phyloP scores from a whole-genome alignment of 2,329 filamentous ascomycete species.

The Sclerotinia minor region DNA sequence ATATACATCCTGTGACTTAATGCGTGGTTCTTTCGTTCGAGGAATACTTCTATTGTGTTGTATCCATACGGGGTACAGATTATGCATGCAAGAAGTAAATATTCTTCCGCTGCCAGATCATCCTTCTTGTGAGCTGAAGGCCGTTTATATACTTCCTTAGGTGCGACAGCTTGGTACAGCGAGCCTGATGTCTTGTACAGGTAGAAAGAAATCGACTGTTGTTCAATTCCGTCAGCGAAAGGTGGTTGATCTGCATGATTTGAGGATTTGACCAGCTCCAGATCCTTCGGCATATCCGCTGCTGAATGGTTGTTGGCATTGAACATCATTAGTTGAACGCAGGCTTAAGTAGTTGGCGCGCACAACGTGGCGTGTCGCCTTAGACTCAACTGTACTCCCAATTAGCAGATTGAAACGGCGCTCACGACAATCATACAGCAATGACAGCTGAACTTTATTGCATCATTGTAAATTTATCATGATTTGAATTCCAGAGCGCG shows the following conservation, averaged over 20 bases:
- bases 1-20: conserved; percentile 11
- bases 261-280: neutral
- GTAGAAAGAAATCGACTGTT: neutral
- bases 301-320: neutral
- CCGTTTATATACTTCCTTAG: neutral
- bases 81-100: conserved; percentile 16
- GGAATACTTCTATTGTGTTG: neutral
- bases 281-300: neutral
- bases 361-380: conserved; percentile 2
- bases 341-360: neutral
- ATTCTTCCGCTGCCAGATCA: conserved; percentile 21
- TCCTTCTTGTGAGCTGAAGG: conserved; percentile 9
- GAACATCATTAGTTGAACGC: neutral
- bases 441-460: conserved; percentile 2
- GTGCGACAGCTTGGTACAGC: neutral
- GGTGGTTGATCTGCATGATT: neutral
- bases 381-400: neutral
- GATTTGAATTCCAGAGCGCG: neutral
- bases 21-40: conserved; percentile 4
- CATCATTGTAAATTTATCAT: neutral
- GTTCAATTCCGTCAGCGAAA: neutral
- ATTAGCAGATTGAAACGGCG: neutral
- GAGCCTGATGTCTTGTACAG: conserved; percentile 4
- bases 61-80: conserved; percentile 3
- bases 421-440: neutral